phyloP scores from a whole-genome alignment of 768 basidiomycete species.

The Kwoniella sp. region DNA sequence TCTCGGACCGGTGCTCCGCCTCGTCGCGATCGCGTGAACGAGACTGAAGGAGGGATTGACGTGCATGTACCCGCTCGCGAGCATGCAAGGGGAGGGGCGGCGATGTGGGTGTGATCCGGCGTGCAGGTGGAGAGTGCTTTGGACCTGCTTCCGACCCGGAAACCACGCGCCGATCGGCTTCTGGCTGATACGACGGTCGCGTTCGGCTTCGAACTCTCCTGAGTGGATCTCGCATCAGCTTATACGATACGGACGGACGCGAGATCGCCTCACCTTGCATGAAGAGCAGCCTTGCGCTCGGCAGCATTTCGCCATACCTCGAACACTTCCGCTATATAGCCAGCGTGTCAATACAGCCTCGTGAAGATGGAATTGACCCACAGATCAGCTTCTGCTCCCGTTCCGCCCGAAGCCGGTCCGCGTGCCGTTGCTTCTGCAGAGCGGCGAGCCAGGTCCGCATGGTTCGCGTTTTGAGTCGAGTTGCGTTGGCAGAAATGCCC shows the following conservation, averaged over 20 bases:
- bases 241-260: no score
- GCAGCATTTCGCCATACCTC: conserved; percentile 19
- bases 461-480: conserved; percentile 6
- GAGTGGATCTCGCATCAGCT: background rate
- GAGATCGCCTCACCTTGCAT: conserved; percentile 10
- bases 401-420: conserved; percentile 1
- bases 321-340: conserved; percentile 13
- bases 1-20: no score
- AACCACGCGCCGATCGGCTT: background rate
- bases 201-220: conserved; percentile 15
- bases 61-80: no score
- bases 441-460: conserved; percentile 3
- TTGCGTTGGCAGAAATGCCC: conserved; percentile 7
- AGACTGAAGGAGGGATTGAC: no score
- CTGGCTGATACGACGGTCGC: conserved; percentile 2
- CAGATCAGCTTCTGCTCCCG: conserved; percentile 9
- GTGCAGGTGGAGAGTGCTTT: background rate
- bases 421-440: conserved; percentile 1
- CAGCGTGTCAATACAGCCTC: background rate
- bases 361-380: background rate
- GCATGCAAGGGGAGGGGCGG: background rate
- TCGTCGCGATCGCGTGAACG: no score
- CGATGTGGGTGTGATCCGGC: conserved; percentile 3
- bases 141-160: background rate
- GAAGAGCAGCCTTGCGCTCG: conserved; percentile 2